Evolutionary conservation across 1,284 basidiomycete genomes (phyloP).

Genomic region (Marasmius oreades): DNA sequence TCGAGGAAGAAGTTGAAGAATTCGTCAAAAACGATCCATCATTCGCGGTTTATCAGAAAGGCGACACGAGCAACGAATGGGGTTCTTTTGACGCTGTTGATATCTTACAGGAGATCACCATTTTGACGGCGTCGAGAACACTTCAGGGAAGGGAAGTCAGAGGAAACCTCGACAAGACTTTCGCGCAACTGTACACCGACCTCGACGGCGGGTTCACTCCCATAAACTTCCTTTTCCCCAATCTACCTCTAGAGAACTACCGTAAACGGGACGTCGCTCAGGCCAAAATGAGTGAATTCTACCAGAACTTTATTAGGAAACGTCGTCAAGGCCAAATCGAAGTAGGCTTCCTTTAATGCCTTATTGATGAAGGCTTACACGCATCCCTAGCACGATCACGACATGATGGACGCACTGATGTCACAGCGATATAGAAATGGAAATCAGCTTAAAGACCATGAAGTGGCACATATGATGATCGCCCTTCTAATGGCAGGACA

Average conservation of each 20-base stretch:
- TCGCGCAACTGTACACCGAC: slow-evolving; percentile 86
- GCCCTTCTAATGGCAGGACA: slow-evolving; percentile 97
- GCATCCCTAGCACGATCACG: slow-evolving; percentile 77
- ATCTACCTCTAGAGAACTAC: slow-evolving; percentile 90
- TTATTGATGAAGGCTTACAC: no score
- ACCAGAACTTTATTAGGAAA: slow-evolving; percentile 83
- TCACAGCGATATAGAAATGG: slow-evolving; percentile 89
- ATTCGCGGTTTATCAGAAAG: slow-evolving; percentile 60
- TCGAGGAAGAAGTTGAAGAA: slow-evolving; percentile 78
- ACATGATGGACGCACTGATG: slow-evolving; percentile 92
- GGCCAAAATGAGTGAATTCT: slow-evolving; percentile 93
- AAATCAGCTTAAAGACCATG: slow-evolving; percentile 75
- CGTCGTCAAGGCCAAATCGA: slow-evolving; percentile 56
- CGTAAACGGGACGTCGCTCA: slow-evolving; percentile 86
- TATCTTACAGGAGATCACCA: slow-evolving; percentile 88
- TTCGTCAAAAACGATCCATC: slow-evolving; percentile 62
- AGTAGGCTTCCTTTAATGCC: slow-evolving; percentile 27
- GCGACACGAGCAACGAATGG: slow-evolving; percentile 63
- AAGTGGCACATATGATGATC: slow-evolving; percentile 97
- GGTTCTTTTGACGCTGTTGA: slow-evolving; percentile 72
- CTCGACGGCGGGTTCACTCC: slow-evolving; percentile 93
- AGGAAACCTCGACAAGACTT: slow-evolving; percentile 73
- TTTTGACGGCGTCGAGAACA: slow-evolving; percentile 90
- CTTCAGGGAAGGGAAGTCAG: slow-evolving; percentile 93
- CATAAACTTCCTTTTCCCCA: slow-evolving; percentile 93